These are phyloP conservation scores for Phytophthora tentaculata DNA, from an alignment of 352 stramenopile species.

Conservation along the genomic window DNA sequence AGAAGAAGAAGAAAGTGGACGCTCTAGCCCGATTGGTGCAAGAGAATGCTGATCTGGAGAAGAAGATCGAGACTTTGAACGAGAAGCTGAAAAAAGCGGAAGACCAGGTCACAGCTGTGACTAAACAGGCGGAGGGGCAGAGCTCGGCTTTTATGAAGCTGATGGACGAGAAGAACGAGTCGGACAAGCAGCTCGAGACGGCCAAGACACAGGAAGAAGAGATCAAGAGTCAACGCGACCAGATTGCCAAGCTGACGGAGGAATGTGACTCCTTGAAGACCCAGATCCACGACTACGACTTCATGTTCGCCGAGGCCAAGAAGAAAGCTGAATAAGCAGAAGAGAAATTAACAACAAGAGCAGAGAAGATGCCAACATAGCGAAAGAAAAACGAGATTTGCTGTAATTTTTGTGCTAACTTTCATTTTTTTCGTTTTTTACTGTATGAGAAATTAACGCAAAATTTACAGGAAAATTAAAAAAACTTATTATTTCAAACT, in stretches of 20 bases:
- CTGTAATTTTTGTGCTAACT: neutral
- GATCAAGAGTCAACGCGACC: constrained; percentile 47
- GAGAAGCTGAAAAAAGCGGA: constrained; percentile 60
- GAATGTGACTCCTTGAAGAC: constrained; percentile 77
- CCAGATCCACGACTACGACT: constrained; percentile 90
- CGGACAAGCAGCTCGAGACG: constrained; percentile 56
- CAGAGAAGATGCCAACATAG: neutral
- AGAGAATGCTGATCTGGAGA: constrained; percentile 62
- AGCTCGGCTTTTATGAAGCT: constrained; percentile 85
- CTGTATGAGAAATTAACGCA: no score
- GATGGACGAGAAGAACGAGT: constrained; percentile 73
- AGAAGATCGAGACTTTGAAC: constrained; percentile 40
- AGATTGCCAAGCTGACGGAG: constrained; percentile 57
- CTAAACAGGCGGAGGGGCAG: constrained; percentile 82
- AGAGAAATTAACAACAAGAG: constrained; percentile 5
- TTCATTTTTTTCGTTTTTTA: neutral
- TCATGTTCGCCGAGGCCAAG: constrained; percentile 89
- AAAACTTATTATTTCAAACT: no score
- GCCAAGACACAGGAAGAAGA: constrained; percentile 52
- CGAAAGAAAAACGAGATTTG: constrained; percentile 13
- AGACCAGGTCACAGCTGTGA: constrained; percentile 56
- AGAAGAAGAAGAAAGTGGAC: constrained; percentile 52
- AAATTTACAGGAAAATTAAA: no score
- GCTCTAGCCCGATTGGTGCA: constrained; percentile 63
- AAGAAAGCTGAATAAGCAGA: constrained; percentile 80